A percentile compares a stretch with the other conserved stretches of the same genome.
phyloP scores from a whole-genome alignment of 345 rosid genomes.

The Stellera chamaejasme region DNA sequence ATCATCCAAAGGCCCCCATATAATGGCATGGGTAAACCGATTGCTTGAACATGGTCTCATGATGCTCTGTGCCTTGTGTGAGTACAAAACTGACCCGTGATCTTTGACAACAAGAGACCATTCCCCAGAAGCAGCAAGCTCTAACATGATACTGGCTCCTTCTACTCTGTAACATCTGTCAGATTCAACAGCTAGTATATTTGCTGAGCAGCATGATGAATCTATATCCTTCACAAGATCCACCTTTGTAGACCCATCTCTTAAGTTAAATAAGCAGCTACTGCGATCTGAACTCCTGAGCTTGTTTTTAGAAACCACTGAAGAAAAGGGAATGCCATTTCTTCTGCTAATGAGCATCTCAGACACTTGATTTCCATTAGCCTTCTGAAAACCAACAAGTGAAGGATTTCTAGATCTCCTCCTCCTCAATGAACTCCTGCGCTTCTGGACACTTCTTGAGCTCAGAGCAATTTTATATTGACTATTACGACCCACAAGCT shows the following conservation, averaged over 20 bases:
- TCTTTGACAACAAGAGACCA: slow-evolving; percentile 64
- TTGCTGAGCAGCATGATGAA: slow-evolving; percentile 46
- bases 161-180: slow-evolving; percentile 75
- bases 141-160: slow-evolving; percentile 49
- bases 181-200: slow-evolving; percentile 40
- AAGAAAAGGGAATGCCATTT: slow-evolving; percentile 41
- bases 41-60: slow-evolving; percentile 61
- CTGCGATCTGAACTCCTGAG: slow-evolving; percentile 36
- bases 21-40: slow-evolving; percentile 52
- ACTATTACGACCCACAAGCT: slow-evolving; percentile 31
- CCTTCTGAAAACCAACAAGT: slow-evolving; percentile 29
- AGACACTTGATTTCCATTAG: slow-evolving; percentile 46
- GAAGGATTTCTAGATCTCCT: slow-evolving; percentile 55
- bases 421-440: slow-evolving; percentile 65
- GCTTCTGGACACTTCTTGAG: slow-evolving; percentile 59
- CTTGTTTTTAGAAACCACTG: slow-evolving; percentile 35
- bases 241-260: slow-evolving; percentile 24
- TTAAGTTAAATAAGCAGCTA: slow-evolving; percentile 24
- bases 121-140: slow-evolving; percentile 47
- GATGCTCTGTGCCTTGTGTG: slow-evolving; percentile 38
- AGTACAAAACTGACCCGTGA: slow-evolving; percentile 35
- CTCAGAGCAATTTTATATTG: slow-evolving; percentile 39
- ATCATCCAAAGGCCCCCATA: slow-evolving; percentile 59
- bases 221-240: slow-evolving; percentile 26
- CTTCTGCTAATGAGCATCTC: slow-evolving; percentile 52